phyloP scores from a whole-genome alignment of 1,139 yeast species.

The Kluyveromyces sp. region DNA sequence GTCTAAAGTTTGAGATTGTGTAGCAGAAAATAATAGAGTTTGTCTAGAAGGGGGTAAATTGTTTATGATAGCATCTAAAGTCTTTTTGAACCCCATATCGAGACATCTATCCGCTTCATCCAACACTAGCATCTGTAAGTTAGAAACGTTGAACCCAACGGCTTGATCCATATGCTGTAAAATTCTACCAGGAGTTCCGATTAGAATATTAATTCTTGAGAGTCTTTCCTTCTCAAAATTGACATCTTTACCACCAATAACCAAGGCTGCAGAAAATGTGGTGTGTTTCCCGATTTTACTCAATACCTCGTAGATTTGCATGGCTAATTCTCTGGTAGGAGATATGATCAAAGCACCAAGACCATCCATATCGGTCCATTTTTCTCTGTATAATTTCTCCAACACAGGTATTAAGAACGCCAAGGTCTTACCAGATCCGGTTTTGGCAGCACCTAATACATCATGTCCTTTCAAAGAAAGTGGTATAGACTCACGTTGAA shows the following conservation, averaged over 20 bases:
- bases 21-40: conserved; percentile 84
- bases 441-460: conserved; percentile 84
- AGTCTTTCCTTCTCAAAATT: conserved; percentile 81
- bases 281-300: conserved; percentile 75
- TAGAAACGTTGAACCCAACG: conserved; percentile 71
- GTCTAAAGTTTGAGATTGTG: conserved; percentile 80
- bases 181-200: conserved; percentile 94
- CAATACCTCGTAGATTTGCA: conserved; percentile 87
- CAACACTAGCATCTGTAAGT: conserved; percentile 72
- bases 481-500: conserved; percentile 76
- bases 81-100: conserved; percentile 93
- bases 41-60: conserved; percentile 84
- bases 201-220: conserved; percentile 72
- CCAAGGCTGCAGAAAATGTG: conserved; percentile 84
- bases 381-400: conserved; percentile 61
- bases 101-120: conserved; percentile 96
- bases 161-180: conserved; percentile 94
- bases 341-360: conserved; percentile 86
- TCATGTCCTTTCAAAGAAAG: conserved; percentile 74
- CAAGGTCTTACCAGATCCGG: conserved; percentile 95
- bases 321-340: conserved; percentile 91
- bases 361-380: conserved; percentile 86
- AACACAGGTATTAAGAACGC: conserved; percentile 84
- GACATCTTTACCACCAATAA: conserved; percentile 95
- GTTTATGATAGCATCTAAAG: conserved; percentile 75